Evolutionary conservation across 2,329 filamentous ascomycete genomes (phyloP), one percentile per base, ranked within the genome.

Genomic region (Sporothrix dimorphospora): DNA sequence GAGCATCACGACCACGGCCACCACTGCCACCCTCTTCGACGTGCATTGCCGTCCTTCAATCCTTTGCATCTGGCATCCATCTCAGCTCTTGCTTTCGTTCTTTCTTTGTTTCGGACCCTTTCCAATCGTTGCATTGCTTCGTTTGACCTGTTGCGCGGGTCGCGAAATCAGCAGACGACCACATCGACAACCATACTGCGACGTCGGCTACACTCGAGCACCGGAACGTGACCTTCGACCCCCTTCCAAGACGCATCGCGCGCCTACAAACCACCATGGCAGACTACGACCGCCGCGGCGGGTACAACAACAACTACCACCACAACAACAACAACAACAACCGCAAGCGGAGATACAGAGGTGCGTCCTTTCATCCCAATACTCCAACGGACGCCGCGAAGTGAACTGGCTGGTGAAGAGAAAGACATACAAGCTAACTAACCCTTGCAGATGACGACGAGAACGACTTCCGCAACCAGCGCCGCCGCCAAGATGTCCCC

Each of bases 341-440:
- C 80, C 90, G 92, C 80, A 97, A 97, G 83, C 87, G 92, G 78
- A 88, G 94, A 79, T 91, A 90, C 79, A 87, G 92, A 92, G 94
- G 94, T 94, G 47, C 7, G 51, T 40, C 42, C 42, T 4, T 19
- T 47, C 42, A 19, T 1, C 42, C 14, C 6, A 34, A 34, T 6
- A 34, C 30, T 34, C 30, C 6, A 3, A 3, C 6, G 30, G 30
- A 34, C 30, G 30, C 30, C 30, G 30, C 30, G 30, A 34, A 34
- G 30, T 34, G 30, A 30, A 16, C 9, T 7, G 47, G 7, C 47
- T 6, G 45, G 19, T 11, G 11, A 51, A 21, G 47, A 51, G 47
- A 51, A 51, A n/a, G 47, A 30, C 53, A 34, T 4, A 19, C 30
- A 61, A 9, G 24, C 47, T 69, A 19, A 55, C 47, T 69, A 19